Evolutionary conservation across 108 stramenopile species (phyloP).

Genomic region (Nitzschia sp.): DNA sequence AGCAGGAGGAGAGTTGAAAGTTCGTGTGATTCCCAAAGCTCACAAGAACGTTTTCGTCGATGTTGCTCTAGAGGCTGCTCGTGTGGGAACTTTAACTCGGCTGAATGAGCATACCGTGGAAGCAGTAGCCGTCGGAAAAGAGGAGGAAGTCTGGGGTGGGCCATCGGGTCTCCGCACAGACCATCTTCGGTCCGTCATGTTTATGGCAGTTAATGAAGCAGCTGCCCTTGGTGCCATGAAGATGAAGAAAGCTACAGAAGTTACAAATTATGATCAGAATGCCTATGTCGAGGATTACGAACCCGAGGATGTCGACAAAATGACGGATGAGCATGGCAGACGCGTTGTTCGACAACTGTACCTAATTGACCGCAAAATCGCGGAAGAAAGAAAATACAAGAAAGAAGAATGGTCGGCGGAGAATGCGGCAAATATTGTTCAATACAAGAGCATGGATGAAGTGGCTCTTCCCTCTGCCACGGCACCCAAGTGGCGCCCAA

Average conservation of each 20-base stretch:
- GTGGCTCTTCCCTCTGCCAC: constrained; percentile 26
- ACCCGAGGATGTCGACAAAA: constrained; percentile 25
- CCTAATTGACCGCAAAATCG: constrained; percentile 21
- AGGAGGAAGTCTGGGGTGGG: constrained; percentile 22
- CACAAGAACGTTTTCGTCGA: constrained; percentile 23
- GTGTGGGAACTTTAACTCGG: constrained; percentile 25
- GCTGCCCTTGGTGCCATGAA: constrained; percentile 31
- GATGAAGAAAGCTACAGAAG: constrained; percentile 2
- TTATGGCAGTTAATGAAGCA: constrained; percentile 31
- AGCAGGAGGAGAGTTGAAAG: constrained; percentile 11
- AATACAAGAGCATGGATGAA: constrained; percentile 28
- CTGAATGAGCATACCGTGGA: constrained; percentile 30
- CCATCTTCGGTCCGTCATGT: constrained; percentile 2
- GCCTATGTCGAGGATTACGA: constrained; percentile 8
- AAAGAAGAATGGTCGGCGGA: constrained; percentile 15
- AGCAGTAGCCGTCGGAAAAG: constrained; percentile 11
- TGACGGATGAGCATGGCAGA: constrained; percentile 29
- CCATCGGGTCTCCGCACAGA: constrained; percentile 14
- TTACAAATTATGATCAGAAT: constrained; percentile 16
- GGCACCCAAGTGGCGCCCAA: constrained; percentile 21
- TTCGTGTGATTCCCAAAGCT: neutral
- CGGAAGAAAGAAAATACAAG: constrained; percentile 26
- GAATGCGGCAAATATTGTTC: constrained; percentile 11
- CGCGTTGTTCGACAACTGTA: constrained; percentile 16
- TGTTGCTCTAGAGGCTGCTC: constrained; percentile 32